phyloP scores from a whole-genome alignment of 2,329 filamentous ascomycete genomes.

The Ustilaginoidea virens region DNA sequence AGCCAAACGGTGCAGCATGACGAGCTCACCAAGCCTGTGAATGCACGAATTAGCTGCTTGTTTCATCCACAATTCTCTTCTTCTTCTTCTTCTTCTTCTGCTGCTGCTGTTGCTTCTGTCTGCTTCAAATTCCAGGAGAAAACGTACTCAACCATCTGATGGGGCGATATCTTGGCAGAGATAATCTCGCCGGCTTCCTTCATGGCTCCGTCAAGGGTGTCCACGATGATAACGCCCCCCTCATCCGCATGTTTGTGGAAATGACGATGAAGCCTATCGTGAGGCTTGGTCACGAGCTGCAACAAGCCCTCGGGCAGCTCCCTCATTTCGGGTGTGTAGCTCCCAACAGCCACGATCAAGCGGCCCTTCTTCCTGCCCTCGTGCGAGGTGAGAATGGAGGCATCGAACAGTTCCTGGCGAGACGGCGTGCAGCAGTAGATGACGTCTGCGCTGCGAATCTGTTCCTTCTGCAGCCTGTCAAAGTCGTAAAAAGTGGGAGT shows the following conservation, averaged over 20 bases:
- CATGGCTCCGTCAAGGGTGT: conserved; percentile 64
- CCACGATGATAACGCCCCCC: conserved; percentile 53
- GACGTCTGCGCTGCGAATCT: conserved; percentile 58
- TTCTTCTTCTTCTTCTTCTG: too few species aligned
- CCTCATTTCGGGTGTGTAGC: conserved; percentile 56
- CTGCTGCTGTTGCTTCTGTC: too few species aligned
- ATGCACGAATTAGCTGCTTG: conserved; percentile 5
- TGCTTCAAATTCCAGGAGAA: not conserved
- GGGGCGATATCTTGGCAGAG: conserved; percentile 54
- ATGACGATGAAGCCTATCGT: conserved; percentile 33
- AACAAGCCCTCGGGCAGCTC: conserved; percentile 71
- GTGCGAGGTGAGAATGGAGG: conserved; percentile 51
- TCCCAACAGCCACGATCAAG: conserved; percentile 58
- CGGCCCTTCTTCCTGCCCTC: conserved; percentile 56
- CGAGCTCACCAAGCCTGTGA: conserved; percentile 57
- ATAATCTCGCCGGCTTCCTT: conserved; percentile 80
- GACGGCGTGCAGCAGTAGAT: conserved; percentile 85
- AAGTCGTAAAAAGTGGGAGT: conserved; percentile 59
- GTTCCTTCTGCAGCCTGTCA: conserved; percentile 49
- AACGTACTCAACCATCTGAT: conserved; percentile 64
- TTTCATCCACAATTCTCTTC: too few species aligned
- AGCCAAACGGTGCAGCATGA: conserved; percentile 37
- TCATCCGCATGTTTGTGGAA: conserved; percentile 52
- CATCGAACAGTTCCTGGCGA: conserved; percentile 59
- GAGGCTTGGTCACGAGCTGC: conserved; percentile 38